Evolutionary conservation across 148 eudicot genomes (phyloP).

Genomic region (Fallopia convolvulus): DNA sequence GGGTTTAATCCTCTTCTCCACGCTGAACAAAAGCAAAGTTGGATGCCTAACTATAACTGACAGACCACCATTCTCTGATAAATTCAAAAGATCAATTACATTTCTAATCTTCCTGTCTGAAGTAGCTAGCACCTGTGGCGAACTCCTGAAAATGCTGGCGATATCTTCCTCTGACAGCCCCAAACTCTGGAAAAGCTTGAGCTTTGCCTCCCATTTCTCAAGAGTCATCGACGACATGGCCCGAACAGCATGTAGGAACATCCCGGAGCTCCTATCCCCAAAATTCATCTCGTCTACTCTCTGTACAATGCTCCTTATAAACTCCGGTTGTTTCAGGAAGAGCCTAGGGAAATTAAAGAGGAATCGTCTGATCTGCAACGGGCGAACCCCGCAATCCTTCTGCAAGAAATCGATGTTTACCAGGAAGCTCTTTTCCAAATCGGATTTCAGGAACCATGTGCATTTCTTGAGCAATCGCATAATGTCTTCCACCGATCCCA

Average conservation of each 20-base stretch:
- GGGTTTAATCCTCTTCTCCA: constrained; percentile 17
- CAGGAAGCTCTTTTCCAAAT: constrained; percentile 18
- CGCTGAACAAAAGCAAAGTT: constrained; percentile 13
- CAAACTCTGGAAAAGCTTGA: constrained; percentile 18
- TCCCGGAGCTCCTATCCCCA: constrained; percentile 12
- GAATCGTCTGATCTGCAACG: constrained; percentile 8
- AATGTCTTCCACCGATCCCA: constrained; percentile 13
- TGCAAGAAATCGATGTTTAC: constrained; percentile 22
- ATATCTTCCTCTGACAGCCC: constrained; percentile 21
- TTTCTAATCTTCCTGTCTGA: constrained; percentile 22
- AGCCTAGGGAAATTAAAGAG: constrained; percentile 21
- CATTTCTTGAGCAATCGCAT: constrained; percentile 13
- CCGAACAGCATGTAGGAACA: constrained; percentile 21
- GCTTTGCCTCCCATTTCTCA: constrained; percentile 21
- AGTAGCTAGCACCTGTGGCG: constrained; percentile 16
- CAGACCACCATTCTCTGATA: constrained; percentile 12
- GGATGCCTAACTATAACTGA: constrained; percentile 15
- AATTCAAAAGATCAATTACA: constrained; percentile 1
- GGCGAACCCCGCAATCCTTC: constrained; percentile 18
- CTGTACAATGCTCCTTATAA: constrained; percentile 14
- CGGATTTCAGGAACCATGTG: constrained; percentile 17
- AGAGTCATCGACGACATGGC: constrained; percentile 14
- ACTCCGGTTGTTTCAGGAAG: constrained; percentile 14
- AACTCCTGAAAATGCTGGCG: constrained; percentile 9
- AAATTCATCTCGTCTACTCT: constrained; percentile 24